Base-by-base conservation (phyloP, 306 rosid genomes). In the Vicia sativa region DNA sequence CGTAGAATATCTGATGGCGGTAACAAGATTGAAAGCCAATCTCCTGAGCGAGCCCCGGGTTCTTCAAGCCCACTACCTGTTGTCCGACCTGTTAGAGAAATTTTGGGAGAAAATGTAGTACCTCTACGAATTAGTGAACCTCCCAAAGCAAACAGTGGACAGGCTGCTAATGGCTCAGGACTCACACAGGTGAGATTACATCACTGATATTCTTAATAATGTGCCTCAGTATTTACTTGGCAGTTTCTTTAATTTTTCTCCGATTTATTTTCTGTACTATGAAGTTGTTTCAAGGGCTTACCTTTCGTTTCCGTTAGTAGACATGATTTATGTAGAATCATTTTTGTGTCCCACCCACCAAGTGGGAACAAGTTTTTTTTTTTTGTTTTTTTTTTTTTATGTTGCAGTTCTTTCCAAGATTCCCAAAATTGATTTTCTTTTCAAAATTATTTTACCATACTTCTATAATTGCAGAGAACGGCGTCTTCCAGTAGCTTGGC, bases 111-210 rank as follows among this genome's bases (percentile, higher is more conserved):
- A 67, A 90, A 80, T 65, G 72, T 72, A 11, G 71, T 80, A 70
- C 96, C 96, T 71, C 96, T 88, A 46, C 95, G 93, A 74, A 80
- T 92, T 13, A 87, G 79, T 78, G 95, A 85, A 86, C 97, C 95
- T 16, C 97, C 96, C 44, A 88, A 85, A 82, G 74, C 80, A 39
- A 82, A 77, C 73, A 71, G 59, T 67, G 78, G 77, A 59, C 86
- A 78, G 81, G 79, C 80, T 62, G 31, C 84, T 71, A 90, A 86
- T 69, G 81, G 80, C 79, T 68, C 79, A 15, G 74, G 82, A 72
- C 77, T 75, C 18, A 69, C 88, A 43, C 96, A 81, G 97, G 98
- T 90, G 80, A 80, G 66, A 39, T 62, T 80, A 78, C 72, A 68
- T 62, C 34, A 39, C 34, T 61, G 57, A 65, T 65, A 45, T 70